Conservation (phyloP, 2,329 filamentous ascomycete genomes). For the Aspergillus nomiae region DNA sequence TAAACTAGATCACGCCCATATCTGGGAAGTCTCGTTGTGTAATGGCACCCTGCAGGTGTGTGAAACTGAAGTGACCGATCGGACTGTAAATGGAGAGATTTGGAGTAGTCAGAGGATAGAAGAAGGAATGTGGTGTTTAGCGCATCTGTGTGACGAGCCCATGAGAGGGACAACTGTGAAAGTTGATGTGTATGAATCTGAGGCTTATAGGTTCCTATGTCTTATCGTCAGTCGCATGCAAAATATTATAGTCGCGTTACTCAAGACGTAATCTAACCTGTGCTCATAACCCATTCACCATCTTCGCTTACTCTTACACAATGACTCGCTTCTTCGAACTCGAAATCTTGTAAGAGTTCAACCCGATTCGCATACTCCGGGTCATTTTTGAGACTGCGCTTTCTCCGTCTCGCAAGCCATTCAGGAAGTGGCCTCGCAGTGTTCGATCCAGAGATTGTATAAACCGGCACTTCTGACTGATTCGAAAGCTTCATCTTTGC, state of each 20-base stretch:
- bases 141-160: constrained; percentile 84
- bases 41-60: constrained; percentile 83
- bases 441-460: constrained; percentile 90
- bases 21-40: constrained; percentile 83
- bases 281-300: constrained; percentile 96
- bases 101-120: constrained; percentile 87
- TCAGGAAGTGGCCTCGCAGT: constrained; percentile 87
- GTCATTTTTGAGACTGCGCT: constrained; percentile 89
- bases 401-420: constrained; percentile 88
- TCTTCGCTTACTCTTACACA: constrained; percentile 91
- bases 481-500: constrained; percentile 55
- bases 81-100: constrained; percentile 89
- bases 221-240: constrained; percentile 13
- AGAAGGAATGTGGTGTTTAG: constrained; percentile 90
- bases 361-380: constrained; percentile 90
- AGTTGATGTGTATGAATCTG: constrained; percentile 97
- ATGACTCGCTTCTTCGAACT: constrained; percentile 92
- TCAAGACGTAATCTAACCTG: constrained; percentile 57
- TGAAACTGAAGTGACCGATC: constrained; percentile 94
- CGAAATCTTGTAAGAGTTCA: constrained; percentile 94
- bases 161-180: constrained; percentile 90
- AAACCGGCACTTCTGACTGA: constrained; percentile 81
- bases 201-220: constrained; percentile 65
- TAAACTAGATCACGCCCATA: constrained; percentile 91
- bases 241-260: not conserved